Evolutionary conservation across 495 filamentous ascomycete genomes (phyloP).

Genomic region (Penicillium flavigenum): DNA sequence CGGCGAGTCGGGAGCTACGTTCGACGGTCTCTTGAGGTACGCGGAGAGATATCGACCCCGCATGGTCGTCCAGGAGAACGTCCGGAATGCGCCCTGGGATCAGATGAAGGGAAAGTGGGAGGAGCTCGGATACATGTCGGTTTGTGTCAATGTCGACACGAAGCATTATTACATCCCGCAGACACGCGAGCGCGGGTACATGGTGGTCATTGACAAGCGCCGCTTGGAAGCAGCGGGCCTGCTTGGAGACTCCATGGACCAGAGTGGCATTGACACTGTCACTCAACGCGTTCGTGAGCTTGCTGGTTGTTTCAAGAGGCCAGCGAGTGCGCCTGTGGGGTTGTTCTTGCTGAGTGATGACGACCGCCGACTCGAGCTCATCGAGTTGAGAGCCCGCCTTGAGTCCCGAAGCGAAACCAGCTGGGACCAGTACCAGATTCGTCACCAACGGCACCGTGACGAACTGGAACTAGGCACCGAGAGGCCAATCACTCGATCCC

Average conservation of each 20-base stretch:
- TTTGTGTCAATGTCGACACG: conserved; percentile 54
- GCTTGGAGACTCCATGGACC: conserved; percentile 14
- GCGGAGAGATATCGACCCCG: conserved; percentile 55
- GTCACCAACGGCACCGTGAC: conserved; percentile 54
- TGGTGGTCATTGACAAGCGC: conserved; percentile 58
- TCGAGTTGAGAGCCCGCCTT: conserved; percentile 35
- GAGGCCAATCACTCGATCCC: conserved; percentile 58
- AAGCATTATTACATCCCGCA: conserved; percentile 81
- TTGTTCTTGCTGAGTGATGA: conserved; percentile 60
- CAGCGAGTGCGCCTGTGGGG: conserved; percentile 62
- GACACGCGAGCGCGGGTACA: conserved; percentile 70
- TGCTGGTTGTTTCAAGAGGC: conserved; percentile 50
- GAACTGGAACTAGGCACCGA: conserved; percentile 47
- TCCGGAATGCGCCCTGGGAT: conserved; percentile 61
- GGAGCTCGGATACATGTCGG: conserved; percentile 55
- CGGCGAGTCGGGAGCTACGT: conserved; percentile 72
- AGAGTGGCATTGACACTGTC: conserved; percentile 30
- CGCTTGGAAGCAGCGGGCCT: conserved; percentile 25
- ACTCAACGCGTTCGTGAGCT: conserved; percentile 12
- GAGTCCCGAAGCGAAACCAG: conserved; percentile 28
- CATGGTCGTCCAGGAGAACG: conserved; percentile 75
- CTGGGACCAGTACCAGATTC: conserved; percentile 59
- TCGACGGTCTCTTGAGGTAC: conserved; percentile 61
- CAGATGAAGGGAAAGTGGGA: conserved; percentile 51
- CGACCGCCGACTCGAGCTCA: conserved; percentile 55